Evolutionary conservation across 169 alveolate genomes (phyloP), one percentile per base, ranked within the genome.

Genomic region (Cytauxzoon felis): DNA sequence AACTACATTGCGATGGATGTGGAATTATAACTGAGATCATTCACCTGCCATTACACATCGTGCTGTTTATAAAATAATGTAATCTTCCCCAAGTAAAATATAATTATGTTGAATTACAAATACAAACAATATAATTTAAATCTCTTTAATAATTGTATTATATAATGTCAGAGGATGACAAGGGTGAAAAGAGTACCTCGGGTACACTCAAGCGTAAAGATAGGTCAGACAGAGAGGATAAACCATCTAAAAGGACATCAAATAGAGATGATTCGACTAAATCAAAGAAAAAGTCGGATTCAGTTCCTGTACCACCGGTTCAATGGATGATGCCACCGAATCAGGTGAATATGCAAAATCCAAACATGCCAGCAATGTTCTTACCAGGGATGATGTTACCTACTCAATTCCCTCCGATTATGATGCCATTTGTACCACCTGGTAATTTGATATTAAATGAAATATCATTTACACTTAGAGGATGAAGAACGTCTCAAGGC

Each of bases 341-440:
- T n/a, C n/a, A n/a, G n/a, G n/a, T n/a, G n/a, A n/a, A 38, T n/a
- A 38, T 38, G 13, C 45, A n/a, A 38, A 38, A 38, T 13, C 45
- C 45, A 38, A 38, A 38, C 13, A 38, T 13, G 45, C 45, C 45
- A 13, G 13, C 45, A 38, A 38, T 36, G 27, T 32, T 71, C 8
- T n/a, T 57, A 7, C 78, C 82, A 16, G 18, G 65, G n/a, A 54
- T 54, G 65, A 34, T 11, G n/a, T 21, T 54, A 32, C 65, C 65
- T 11, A 49, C 65, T 54, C 65, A 30, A 47, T 24, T 54, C 13
- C 66, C 45, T 13, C 45, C 45, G 13, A 13, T 13, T 38, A 13
- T 54, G n/a, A 54, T 54, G 65, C 65, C 65, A n/a, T 36, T 54
- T 54, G 62, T 51, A 36, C 59, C 65, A 13, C 65, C 65, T 16